Conservation (phyloP, 2,329 filamentous ascomycete genomes). For the Penicillium crustosum region DNA sequence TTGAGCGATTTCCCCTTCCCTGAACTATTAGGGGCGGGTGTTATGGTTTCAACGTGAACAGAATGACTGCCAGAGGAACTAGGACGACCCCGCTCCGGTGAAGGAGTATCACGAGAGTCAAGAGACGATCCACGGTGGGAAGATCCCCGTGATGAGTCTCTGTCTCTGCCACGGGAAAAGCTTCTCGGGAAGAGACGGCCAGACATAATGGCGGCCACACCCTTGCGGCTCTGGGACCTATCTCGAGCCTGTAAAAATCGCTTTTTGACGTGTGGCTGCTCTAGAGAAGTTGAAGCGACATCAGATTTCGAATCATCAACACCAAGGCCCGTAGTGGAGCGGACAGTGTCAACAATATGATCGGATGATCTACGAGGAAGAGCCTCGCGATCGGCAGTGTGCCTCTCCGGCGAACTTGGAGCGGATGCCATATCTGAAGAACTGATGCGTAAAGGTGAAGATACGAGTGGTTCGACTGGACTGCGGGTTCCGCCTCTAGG, state of each 20-base stretch:
- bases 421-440: constrained; percentile 35
- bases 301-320: constrained; percentile 16
- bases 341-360: constrained; percentile 28
- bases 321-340: constrained; percentile 6
- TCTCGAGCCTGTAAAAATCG: constrained; percentile 11
- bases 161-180: constrained; percentile 38
- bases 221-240: constrained; percentile 31
- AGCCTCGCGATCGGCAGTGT: constrained; percentile 36
- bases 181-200: constrained; percentile 37
- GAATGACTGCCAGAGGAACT: constrained; percentile 44
- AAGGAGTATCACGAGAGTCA: constrained; percentile 38
- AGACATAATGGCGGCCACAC: constrained; percentile 51
- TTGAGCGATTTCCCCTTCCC: constrained; percentile 65
- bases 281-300: constrained; percentile 6
- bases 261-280: constrained; percentile 14
- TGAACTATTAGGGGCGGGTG: constrained; percentile 34
- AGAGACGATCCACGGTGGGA: constrained; percentile 41
- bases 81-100: constrained; percentile 29
- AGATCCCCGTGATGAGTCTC: constrained; percentile 39
- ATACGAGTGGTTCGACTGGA: constrained; percentile 28
- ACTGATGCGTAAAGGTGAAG: constrained; percentile 37
- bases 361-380: constrained; percentile 38
- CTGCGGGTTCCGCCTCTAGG: constrained; percentile 24
- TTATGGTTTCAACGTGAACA: constrained; percentile 3
- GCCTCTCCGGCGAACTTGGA: constrained; percentile 31